Percentiles rank a stretch among this genome's conserved stretches.
These are phyloP conservation scores for Ascocoryne sarcoides DNA, from an alignment of 2,329 filamentous ascomycete species.

Conservation along the genomic window DNA sequence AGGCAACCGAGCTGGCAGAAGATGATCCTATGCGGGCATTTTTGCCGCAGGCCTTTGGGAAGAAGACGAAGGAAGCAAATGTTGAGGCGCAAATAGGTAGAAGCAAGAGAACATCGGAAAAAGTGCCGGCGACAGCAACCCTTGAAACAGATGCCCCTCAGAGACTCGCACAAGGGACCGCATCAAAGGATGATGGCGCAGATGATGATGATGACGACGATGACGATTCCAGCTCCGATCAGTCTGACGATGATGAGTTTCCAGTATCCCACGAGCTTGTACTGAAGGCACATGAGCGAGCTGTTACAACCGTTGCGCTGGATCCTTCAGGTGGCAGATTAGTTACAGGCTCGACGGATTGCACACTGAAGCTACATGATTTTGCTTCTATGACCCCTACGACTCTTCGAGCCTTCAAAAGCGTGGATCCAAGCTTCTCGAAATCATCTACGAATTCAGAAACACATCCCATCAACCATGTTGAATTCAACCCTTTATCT, in stretches of 20 bases:
- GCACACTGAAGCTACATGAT: conserved; percentile 85
- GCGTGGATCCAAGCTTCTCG: conserved; percentile 73
- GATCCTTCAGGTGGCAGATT: conserved; percentile 80
- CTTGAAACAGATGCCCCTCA: conserved; percentile 13
- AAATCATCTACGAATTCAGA: conserved; percentile 66
- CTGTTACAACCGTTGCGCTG: conserved; percentile 74
- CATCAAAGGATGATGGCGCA: conserved; percentile 32
- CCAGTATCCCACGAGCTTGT: conserved; percentile 89
- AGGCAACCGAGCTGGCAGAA: conserved; percentile 43
- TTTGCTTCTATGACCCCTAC: conserved; percentile 94
- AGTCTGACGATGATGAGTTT: conserved; percentile 72
- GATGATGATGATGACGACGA: conserved; percentile 41
- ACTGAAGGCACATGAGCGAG: conserved; percentile 83
- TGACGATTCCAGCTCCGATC: conserved; percentile 49
- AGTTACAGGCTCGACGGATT: conserved; percentile 86
- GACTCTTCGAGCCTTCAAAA: conserved; percentile 88
- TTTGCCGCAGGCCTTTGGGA: conserved; percentile 77
- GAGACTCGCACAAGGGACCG: conserved; percentile 23
- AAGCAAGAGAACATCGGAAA: conserved; percentile 51
- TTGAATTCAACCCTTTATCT: conserved; percentile 76
- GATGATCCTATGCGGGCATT: conserved; percentile 69
- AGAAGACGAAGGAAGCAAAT: conserved; percentile 64
- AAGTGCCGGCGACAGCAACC: conserved; percentile 13
- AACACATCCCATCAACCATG: conserved; percentile 79
- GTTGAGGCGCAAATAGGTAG: conserved; percentile 73